Percentiles rank a stretch among this genome's conserved stretches.
phyloP scores from a whole-genome alignment of 305 asterid genomes.

The Fraxinus latifolia region DNA sequence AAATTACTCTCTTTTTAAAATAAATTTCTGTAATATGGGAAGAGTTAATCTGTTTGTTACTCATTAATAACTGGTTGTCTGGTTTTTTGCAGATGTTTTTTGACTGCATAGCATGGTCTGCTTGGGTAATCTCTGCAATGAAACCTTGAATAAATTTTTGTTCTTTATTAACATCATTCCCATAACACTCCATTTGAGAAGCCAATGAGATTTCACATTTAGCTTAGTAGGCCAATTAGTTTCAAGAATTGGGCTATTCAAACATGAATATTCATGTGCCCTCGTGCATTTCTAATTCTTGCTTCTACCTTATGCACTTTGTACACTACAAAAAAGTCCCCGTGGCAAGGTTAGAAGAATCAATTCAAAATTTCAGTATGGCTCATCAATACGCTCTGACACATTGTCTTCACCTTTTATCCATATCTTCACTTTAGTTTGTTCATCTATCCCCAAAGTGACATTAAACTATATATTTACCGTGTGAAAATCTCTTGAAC shows the following conservation, averaged over 20 bases:
- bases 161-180: neutral
- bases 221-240: neutral
- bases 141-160: neutral
- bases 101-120: constrained; percentile 60
- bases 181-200: neutral
- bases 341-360: neutral
- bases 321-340: neutral
- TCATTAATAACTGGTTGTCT: constrained; percentile 14
- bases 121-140: constrained; percentile 41
- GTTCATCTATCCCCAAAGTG: neutral
- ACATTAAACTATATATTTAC: neutral
- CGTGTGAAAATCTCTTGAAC: neutral
- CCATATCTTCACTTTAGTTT: neutral
- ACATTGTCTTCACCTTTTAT: neutral
- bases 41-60: neutral
- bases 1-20: neutral
- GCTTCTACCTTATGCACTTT: neutral
- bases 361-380: neutral
- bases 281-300: neutral
- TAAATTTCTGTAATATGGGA: neutral
- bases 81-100: constrained; percentile 43
- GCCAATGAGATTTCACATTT: neutral
- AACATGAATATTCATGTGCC: neutral
- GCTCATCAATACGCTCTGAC: neutral
- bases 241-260: neutral